Evolutionary conservation across 371 early-diverging fungal species (phyloP).

Genomic region (Rhizopus sp.): DNA sequence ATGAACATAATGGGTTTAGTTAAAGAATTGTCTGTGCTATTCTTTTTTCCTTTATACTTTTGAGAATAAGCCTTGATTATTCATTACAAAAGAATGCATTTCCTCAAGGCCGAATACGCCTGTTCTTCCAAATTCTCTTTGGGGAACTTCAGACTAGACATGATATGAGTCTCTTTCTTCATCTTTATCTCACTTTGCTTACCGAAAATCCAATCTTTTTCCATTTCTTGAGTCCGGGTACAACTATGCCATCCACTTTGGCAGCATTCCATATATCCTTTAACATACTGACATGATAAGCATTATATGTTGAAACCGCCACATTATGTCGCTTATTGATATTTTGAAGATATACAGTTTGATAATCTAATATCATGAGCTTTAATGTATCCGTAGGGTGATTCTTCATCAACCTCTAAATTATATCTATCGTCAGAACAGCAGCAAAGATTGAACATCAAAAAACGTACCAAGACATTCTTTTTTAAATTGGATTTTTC

Average conservation of each 20-base stretch:
- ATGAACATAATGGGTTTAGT: conserved; percentile 2
- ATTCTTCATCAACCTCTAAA: conserved; percentile 58
- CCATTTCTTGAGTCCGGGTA: conserved; percentile 59
- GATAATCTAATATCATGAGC: conserved; percentile 67
- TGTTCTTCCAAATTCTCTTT: conserved; percentile 64
- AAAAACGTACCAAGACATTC: conserved; percentile 45
- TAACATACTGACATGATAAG: conserved; percentile 53
- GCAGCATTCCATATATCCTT: conserved; percentile 64
- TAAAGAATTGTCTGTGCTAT: background rate
- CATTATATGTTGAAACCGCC: conserved; percentile 53
- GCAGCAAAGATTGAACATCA: background rate
- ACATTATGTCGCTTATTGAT: conserved; percentile 52
- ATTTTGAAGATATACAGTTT: conserved; percentile 63
- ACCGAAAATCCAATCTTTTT: conserved; percentile 71
- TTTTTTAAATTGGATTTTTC: conserved; percentile 51
- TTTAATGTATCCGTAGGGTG: conserved; percentile 65
- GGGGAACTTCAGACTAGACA: conserved; percentile 61
- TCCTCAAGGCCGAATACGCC: conserved; percentile 70
- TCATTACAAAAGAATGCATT: conserved; percentile 59
- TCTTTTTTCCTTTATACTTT: conserved; percentile 31
- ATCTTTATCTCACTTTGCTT: conserved; percentile 12
- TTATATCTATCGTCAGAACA: conserved; percentile 1
- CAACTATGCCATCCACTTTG: conserved; percentile 38
- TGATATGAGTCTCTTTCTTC: background rate
- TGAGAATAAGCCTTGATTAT: conserved; percentile 49